A percentile compares a stretch with the other conserved stretches of the same genome.
Conservation (phyloP, 2,329 filamentous ascomycete species). For the Fusarium pseudograminearum region DNA sequence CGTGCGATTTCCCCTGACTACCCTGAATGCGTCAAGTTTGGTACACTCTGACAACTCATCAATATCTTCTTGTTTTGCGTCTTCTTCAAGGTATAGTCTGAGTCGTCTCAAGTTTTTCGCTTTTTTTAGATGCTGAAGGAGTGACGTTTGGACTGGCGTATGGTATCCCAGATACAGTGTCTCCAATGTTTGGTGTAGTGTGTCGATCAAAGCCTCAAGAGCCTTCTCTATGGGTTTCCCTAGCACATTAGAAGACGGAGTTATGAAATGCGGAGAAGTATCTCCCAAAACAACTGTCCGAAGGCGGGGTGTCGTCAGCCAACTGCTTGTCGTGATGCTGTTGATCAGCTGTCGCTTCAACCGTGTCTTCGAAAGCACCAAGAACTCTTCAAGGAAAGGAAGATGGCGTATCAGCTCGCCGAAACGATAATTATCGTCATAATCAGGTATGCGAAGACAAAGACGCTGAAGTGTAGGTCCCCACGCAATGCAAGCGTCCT, state of each 20-base stretch:
- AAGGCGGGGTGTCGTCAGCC: neutral
- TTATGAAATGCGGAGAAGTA: accelerated
- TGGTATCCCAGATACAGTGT: neutral
- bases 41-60: neutral
- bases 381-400: neutral
- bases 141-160: neutral
- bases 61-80: neutral
- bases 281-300: neutral
- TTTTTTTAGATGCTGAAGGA: neutral
- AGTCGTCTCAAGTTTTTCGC: neutral
- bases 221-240: neutral
- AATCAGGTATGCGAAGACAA: neutral
- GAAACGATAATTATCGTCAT: no score
- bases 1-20: neutral
- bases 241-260: accelerated
- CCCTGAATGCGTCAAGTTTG: neutral
- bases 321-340: neutral
- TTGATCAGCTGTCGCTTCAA: neutral
- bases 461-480: constrained; percentile 12
- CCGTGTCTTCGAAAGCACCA: neutral
- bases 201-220: neutral
- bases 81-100: neutral
- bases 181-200: neutral
- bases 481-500: constrained; percentile 15
- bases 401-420: neutral